phyloP scores from a whole-genome alignment of 805 yeast species.

The Candida qinlingensis region DNA sequence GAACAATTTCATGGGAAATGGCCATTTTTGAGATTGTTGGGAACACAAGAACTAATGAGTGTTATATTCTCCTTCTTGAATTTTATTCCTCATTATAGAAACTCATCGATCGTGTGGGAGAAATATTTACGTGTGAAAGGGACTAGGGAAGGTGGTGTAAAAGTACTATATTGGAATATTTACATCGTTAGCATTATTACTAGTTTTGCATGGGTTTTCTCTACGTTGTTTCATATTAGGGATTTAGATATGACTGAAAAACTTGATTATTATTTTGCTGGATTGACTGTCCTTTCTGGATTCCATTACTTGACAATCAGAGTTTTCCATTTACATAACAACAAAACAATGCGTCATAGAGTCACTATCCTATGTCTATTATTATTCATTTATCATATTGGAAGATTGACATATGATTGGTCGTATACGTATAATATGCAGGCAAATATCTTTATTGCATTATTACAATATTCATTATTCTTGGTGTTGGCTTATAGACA shows the following conservation, averaged over 20 bases:
- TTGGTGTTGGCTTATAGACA: constrained; percentile 28
- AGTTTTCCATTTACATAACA: constrained; percentile 49
- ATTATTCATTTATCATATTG: constrained; percentile 60
- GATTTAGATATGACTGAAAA: constrained; percentile 78
- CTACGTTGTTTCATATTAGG: constrained; percentile 82
- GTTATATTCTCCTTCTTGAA: constrained; percentile 73
- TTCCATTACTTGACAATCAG: constrained; percentile 65
- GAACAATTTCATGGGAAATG: constrained; percentile 95
- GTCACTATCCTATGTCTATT: constrained; percentile 39
- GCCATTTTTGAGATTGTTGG: constrained; percentile 81
- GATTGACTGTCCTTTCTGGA: constrained; percentile 77
- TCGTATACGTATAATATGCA: constrained; percentile 92
- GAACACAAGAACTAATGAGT: constrained; percentile 81
- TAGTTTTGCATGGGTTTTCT: constrained; percentile 83
- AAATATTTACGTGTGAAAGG: constrained; percentile 3
- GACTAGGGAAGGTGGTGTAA: constrained; percentile 4
- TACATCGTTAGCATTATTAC: constrained; percentile 56
- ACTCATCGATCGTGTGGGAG: constrained; percentile 30
- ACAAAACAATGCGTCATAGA: constrained; percentile 29
- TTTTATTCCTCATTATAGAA: constrained; percentile 57
- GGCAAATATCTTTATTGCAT: constrained; percentile 76
- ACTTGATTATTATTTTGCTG: constrained; percentile 90
- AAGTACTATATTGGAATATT: constrained; percentile 29
- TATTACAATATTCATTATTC: constrained; percentile 57
- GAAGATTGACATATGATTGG: constrained; percentile 67